These are phyloP conservation scores for Metarhizium humberi DNA, from an alignment of 2,329 filamentous ascomycete genomes.

Conservation along the genomic window DNA sequence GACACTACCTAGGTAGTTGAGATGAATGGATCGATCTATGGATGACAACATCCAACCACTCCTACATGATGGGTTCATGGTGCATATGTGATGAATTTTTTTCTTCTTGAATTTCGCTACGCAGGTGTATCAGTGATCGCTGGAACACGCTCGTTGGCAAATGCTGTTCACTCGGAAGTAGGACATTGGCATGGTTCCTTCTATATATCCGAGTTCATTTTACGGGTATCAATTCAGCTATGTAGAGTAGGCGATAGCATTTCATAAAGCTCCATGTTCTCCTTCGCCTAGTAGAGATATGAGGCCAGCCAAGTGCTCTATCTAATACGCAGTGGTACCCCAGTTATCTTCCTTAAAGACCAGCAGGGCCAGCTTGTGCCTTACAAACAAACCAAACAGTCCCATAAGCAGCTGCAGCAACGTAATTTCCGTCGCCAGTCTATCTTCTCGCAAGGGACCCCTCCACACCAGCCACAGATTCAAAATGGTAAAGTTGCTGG, in stretches of 20 bases:
- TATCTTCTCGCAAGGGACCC: slow-evolving; percentile 81
- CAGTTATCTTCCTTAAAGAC: slow-evolving; percentile 88
- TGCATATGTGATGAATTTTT: too few species aligned
- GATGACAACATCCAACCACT: neutral
- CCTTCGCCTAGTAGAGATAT: neutral
- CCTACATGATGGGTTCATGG: neutral
- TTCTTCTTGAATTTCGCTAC: too few species aligned
- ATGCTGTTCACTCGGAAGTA: too few species aligned
- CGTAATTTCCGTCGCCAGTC: slow-evolving; percentile 70
- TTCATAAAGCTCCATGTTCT: neutral
- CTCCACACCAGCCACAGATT: slow-evolving; percentile 97
- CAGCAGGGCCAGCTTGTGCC: slow-evolving; percentile 77
- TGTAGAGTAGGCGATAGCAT: neutral
- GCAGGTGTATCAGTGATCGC: too few species aligned
- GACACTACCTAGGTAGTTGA: neutral
- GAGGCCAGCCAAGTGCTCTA: too few species aligned
- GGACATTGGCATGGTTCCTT: too few species aligned
- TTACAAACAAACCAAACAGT: slow-evolving; percentile 71
- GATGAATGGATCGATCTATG: neutral
- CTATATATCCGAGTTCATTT: too few species aligned
- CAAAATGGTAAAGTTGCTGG: slow-evolving; percentile 83
- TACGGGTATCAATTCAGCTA: too few species aligned
- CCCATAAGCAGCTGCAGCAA: slow-evolving; percentile 69
- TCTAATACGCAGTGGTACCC: slow-evolving; percentile 26
- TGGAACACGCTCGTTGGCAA: too few species aligned